A percentile compares a stretch with the other conserved stretches of the same genome.
These are phyloP conservation scores for Colletotrichum tofieldiae DNA, from an alignment of 2,329 filamentous ascomycete genomes.

Conservation along the genomic window DNA sequence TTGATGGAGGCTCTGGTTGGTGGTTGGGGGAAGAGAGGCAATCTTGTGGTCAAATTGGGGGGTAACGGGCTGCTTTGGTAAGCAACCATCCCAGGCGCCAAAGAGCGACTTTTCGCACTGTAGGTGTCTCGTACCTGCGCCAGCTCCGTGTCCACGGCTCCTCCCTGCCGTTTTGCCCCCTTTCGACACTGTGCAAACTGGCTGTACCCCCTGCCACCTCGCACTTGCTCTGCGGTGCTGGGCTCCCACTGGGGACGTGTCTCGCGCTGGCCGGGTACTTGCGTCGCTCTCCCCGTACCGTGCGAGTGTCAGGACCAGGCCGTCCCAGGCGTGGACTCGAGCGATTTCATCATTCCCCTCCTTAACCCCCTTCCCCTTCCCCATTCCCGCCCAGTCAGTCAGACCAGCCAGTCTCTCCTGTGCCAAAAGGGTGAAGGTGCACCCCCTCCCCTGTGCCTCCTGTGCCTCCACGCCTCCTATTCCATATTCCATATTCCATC, in stretches of 20 bases:
- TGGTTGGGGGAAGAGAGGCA: constrained; percentile 15
- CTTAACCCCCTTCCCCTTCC: not conserved
- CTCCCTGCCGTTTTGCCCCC: constrained; percentile 16
- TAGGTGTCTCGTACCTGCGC: constrained; percentile 32
- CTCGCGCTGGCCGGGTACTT: constrained; percentile 15
- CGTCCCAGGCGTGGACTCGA: constrained; percentile 21
- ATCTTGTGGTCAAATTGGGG: constrained; percentile 11
- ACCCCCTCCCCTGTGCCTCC: constrained; percentile 11
- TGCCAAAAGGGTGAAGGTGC: not conserved
- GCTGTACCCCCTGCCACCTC: not conserved
- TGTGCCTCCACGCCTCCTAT: not conserved
- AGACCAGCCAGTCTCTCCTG: not conserved
- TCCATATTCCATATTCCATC: not conserved
- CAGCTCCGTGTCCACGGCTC: constrained; percentile 23
- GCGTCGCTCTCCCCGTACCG: constrained; percentile 39
- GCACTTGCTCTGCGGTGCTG: not conserved
- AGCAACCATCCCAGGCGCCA: not conserved
- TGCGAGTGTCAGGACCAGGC: constrained; percentile 35
- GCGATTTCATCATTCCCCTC: constrained; percentile 43
- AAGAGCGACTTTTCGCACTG: constrained; percentile 2
- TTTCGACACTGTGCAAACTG: not conserved
- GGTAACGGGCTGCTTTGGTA: constrained; percentile 29
- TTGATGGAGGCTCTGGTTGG: not conserved
- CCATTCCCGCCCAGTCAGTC: not conserved
- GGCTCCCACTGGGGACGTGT: not conserved